Evolutionary conservation across 345 rosid genomes (phyloP).

Genomic region (Bretschneidera sinensis): DNA sequence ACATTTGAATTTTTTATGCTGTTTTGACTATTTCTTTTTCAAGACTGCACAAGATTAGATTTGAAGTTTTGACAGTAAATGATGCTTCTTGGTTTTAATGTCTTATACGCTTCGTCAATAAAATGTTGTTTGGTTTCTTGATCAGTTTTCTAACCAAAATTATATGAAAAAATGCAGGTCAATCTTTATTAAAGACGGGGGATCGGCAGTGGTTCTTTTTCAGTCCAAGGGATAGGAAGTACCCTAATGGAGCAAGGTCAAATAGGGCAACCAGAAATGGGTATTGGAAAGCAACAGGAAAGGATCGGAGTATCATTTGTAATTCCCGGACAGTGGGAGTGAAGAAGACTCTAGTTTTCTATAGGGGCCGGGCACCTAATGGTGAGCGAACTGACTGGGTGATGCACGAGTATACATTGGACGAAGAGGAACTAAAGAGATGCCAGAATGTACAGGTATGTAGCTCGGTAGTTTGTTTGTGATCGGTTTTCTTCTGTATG

Average conservation of each 20-base stretch:
- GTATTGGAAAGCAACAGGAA: conserved; percentile 94
- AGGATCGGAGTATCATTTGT: conserved; percentile 55
- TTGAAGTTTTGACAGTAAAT: background rate
- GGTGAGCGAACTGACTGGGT: conserved; percentile 94
- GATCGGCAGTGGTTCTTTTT: conserved; percentile 96
- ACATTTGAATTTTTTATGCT: background rate
- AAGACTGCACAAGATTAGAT: background rate
- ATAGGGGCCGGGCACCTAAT: conserved; percentile 74
- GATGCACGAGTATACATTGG: conserved; percentile 86
- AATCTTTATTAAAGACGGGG: conserved; percentile 59
- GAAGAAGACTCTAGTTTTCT: conserved; percentile 84
- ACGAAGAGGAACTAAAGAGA: conserved; percentile 68
- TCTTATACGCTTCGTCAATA: background rate
- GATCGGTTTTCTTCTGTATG: background rate
- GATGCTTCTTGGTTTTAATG: background rate
- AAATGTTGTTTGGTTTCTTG: conserved; percentile 3
- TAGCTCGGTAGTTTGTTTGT: background rate
- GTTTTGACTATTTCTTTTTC: background rate
- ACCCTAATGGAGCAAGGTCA: conserved; percentile 87
- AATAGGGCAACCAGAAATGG: conserved; percentile 72
- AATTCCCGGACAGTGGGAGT: conserved; percentile 58
- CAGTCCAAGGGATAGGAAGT: conserved; percentile 76
- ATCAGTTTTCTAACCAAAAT: conserved; percentile 11
- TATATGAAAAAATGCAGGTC: conserved; percentile 45
- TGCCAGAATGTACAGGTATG: conserved; percentile 65